Conservation (phyloP, 495 filamentous ascomycete species). For the Aspergillus biplanus region DNA sequence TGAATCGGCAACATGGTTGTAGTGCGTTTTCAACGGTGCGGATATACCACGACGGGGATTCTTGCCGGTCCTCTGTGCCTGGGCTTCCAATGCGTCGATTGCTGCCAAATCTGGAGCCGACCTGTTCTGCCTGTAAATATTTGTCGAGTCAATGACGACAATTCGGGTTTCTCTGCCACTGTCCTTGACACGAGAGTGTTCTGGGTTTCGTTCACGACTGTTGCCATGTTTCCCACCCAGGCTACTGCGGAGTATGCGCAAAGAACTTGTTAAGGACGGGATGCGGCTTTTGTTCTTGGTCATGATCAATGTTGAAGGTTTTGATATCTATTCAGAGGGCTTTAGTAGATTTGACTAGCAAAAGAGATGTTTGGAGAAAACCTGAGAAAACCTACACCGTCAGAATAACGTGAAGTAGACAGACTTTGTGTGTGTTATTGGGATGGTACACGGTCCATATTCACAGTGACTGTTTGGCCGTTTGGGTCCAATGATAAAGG, state of each 20-base stretch:
- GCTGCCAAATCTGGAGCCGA: constrained; percentile 3
- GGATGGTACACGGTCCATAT: too few species aligned
- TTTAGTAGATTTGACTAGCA: background rate
- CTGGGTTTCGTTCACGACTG: background rate
- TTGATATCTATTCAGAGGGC: background rate
- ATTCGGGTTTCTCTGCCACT: background rate
- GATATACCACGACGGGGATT: background rate
- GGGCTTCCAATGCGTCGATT: background rate
- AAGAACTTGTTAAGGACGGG: constrained; percentile 4
- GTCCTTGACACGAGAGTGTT: background rate
- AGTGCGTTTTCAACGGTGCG: background rate
- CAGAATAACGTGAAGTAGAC: too few species aligned
- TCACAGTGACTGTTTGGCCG: too few species aligned
- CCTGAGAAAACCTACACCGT: too few species aligned
- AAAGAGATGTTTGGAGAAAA: too few species aligned
- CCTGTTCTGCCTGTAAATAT: constrained; percentile 5
- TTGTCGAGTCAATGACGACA: background rate
- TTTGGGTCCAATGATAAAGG: too few species aligned
- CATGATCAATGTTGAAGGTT: constrained; percentile 3
- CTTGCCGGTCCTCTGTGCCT: background rate
- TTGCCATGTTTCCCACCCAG: constrained; percentile 10
- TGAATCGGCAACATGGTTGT: background rate
- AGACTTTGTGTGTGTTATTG: too few species aligned
- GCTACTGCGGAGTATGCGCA: constrained; percentile 15
- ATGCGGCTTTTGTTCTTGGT: constrained; percentile 11